phyloP scores from a whole-genome alignment of 1,284 basidiomycete species.

The Inonotus hispidus region DNA sequence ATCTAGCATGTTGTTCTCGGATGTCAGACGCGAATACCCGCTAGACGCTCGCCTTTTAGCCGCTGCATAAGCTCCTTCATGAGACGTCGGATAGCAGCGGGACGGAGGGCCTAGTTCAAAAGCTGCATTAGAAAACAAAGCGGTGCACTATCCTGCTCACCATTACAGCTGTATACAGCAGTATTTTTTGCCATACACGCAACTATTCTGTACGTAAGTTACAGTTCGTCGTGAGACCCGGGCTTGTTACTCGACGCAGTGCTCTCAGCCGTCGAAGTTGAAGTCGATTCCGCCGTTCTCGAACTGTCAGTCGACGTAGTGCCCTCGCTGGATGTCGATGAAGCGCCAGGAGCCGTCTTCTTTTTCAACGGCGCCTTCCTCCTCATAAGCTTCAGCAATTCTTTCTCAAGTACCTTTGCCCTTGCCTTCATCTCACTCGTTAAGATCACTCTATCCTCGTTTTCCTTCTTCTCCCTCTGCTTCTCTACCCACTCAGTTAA shows the following conservation, averaged over 20 bases:
- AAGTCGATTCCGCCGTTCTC: background rate
- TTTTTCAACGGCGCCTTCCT: slow-evolving; percentile 47
- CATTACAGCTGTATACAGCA: too few relatives aligned
- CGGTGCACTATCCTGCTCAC: background rate
- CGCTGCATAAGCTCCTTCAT: slow-evolving; percentile 79
- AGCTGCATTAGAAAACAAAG: background rate
- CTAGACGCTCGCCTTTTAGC: slow-evolving; percentile 77
- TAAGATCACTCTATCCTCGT: slow-evolving; percentile 79
- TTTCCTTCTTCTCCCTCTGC: slow-evolving; percentile 66
- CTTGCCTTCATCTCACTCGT: slow-evolving; percentile 78
- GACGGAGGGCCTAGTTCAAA: slow-evolving; percentile 27
- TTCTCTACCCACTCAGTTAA: slow-evolving; percentile 72
- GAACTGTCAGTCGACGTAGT: background rate
- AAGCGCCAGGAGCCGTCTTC: background rate
- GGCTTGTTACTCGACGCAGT: background rate
- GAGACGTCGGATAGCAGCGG: slow-evolving; percentile 64
- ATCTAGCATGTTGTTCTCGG: slow-evolving; percentile 81
- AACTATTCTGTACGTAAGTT: background rate
- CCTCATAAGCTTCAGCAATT: slow-evolving; percentile 61
- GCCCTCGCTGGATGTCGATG: background rate
- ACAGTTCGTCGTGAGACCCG: background rate
- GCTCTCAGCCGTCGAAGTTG: background rate
- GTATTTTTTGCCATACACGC: too few relatives aligned
- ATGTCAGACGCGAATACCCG: slow-evolving; percentile 82
- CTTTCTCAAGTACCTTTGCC: slow-evolving; percentile 73